Evolutionary conservation across 108 stramenopile species (phyloP), one percentile per base, ranked within the genome.

Genomic region (Conticribra guillardii): DNA sequence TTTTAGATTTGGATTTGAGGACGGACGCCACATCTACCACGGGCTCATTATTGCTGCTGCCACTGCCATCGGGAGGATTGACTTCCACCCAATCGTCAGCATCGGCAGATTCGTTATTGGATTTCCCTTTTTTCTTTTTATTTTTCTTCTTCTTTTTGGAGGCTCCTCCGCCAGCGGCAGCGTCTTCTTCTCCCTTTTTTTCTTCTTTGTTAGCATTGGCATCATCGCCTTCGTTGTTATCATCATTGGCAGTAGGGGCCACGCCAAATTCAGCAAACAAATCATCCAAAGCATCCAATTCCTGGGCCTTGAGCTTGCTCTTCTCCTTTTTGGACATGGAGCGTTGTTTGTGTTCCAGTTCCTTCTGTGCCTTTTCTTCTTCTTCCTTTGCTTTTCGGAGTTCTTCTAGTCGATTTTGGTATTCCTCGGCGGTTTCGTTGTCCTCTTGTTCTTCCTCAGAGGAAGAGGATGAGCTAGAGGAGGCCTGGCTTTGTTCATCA

Each of bases 201-300:
- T 74, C 65, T n/a, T 67, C 66, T 2, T 30, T 33, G 21, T 57
- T 60, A 16, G 15, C 55, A 14, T 34, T n/a, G n/a, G n/a, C 52
- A 22, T 62, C 60, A 5, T 37, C 30, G 1, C 49, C 27, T 22
- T 41, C 60, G 7, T 29, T 34, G 22, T 45, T 41, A 46, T 31
- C 21, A 4, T 22, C 37, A 17, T 47, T 47, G n/a, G 28, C 18
- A 15, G 50, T n/a, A 28, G 47, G 29, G 34, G 50, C 14, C 0
- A 79, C 24, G 27, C 77, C 77, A 29, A 79, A 79, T 55, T 79
- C 77, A 32, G 69, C 77, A 53, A 79, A 37, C 19, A 79, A 56
- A 31, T 71, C 64, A n/a, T 79, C 77, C 30, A 79, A 51, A 37
- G 65, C 69, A 32, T 59, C 64, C 45, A 79, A 41, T 49, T 71